Evolutionary conservation across 192 early-diverging fungal genomes (phyloP).

Genomic region (Backusella sp.): DNA sequence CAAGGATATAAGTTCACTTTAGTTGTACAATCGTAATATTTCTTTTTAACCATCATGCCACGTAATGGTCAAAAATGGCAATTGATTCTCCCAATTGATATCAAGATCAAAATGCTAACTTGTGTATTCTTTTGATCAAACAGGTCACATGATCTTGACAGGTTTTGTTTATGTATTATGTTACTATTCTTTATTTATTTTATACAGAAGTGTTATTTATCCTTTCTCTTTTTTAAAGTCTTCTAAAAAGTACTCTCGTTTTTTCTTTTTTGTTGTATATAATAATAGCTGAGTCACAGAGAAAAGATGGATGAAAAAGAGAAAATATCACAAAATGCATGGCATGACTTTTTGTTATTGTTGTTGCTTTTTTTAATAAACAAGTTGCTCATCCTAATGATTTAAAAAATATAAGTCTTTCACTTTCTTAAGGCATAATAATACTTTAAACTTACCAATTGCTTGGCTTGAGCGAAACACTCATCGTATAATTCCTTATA

Average conservation of each 20-base stretch:
- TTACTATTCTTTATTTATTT: conserved; percentile 8
- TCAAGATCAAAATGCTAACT: background rate
- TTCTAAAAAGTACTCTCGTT: background rate
- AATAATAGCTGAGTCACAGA: background rate
- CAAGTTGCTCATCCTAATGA: conserved; percentile 28
- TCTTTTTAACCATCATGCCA: background rate
- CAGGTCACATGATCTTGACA: background rate
- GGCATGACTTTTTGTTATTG: background rate
- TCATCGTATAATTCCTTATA: conserved; percentile 90
- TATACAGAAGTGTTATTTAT: background rate
- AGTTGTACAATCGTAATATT: background rate
- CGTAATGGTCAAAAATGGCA: background rate
- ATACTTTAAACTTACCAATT: conserved; percentile 51
- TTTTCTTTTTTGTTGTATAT: background rate
- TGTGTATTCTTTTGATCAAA: background rate
- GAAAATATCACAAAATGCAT: conserved; percentile 6
- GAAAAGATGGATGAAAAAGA: background rate
- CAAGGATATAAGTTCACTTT: background rate
- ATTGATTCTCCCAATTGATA: background rate
- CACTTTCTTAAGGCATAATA: background rate
- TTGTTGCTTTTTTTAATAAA: conserved; percentile 22
- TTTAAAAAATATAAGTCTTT: background rate
- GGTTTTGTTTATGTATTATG: background rate
- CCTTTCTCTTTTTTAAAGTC: background rate
- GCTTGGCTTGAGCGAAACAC: conserved; percentile 74